A percentile compares a stretch with the other conserved stretches of the same genome.
Conservation (phyloP, 176 grass and related monocot species). For the Raddia guianensis region DNA sequence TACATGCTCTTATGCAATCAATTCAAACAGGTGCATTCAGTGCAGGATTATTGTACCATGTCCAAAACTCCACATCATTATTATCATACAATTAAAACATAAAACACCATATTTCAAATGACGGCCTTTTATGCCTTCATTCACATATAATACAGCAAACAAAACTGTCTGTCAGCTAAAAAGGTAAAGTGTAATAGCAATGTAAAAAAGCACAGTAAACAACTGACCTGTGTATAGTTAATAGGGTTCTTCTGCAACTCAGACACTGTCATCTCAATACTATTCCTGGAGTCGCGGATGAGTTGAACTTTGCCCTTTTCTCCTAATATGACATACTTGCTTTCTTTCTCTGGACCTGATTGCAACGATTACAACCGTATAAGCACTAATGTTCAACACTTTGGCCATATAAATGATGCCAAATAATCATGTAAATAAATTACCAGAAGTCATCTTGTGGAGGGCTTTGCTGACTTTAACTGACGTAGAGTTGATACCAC, state of each 20-base stretch:
- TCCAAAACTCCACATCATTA: neutral
- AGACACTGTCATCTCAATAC: constrained; percentile 64
- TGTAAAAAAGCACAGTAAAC: neutral
- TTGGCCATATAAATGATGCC: neutral
- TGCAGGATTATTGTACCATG: neutral
- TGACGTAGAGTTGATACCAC: constrained; percentile 92
- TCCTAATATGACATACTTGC: constrained; percentile 85
- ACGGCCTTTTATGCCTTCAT: neutral
- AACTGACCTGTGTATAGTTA: constrained; percentile 85
- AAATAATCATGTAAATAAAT: constrained; percentile 22
- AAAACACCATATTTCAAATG: neutral
- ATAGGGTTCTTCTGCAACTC: constrained; percentile 92
- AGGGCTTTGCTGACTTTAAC: constrained; percentile 97
- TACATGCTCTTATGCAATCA: neutral
- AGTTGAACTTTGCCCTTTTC: constrained; percentile 96
- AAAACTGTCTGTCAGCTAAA: constrained; percentile 9
- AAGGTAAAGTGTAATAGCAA: neutral
- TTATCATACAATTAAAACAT: neutral
- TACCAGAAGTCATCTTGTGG: constrained; percentile 80
- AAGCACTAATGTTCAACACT: neutral
- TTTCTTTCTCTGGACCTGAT: constrained; percentile 88
- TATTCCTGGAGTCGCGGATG: constrained; percentile 69
- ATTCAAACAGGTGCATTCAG: neutral
- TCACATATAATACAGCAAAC: neutral
- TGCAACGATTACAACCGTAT: neutral